A percentile compares a stretch with the other conserved stretches of the same genome.
Evolutionary conservation across 1,139 yeast species (phyloP).

Genomic region (Blastobotrys ciferrii): DNA sequence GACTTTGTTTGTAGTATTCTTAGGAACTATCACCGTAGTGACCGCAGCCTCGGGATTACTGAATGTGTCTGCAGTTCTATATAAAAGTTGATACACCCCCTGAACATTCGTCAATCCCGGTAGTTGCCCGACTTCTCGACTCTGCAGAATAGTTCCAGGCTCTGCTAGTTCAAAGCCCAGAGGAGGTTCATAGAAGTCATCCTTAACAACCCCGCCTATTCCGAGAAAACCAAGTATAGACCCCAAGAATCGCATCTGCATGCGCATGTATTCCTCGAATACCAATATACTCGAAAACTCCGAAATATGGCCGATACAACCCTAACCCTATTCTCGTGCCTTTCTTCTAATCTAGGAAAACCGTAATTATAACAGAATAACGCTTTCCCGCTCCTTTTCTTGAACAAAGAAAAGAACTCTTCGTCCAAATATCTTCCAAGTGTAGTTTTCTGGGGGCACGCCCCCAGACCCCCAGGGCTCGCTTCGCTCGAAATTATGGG

Average conservation of each 20-base stretch:
- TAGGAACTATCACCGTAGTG: conserved; percentile 34
- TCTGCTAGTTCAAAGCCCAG: conserved; percentile 15
- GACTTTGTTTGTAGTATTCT: conserved; percentile 17
- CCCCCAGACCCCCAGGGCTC: too few relatives aligned
- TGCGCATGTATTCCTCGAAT: neutral
- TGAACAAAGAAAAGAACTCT: too few relatives aligned
- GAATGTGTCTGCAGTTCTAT: conserved; percentile 24
- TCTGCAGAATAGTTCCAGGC: conserved; percentile 22
- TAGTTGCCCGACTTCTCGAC: conserved; percentile 3
- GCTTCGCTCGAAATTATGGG: too few relatives aligned
- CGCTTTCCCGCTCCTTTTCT: too few relatives aligned
- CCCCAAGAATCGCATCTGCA: neutral
- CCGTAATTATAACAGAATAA: too few relatives aligned
- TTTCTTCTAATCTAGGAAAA: too few relatives aligned
- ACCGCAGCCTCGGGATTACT: conserved; percentile 26
- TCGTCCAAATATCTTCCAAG: too few relatives aligned
- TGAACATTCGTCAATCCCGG: conserved; percentile 15
- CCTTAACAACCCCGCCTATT: neutral
- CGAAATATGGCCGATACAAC: neutral
- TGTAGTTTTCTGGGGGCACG: too few relatives aligned
- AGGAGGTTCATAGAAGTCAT: conserved; percentile 26
- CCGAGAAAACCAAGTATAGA: neutral
- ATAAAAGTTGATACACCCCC: conserved; percentile 25
- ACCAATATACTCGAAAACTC: too few relatives aligned
- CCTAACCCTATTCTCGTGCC: neutral